A percentile compares a stretch with the other conserved stretches of the same genome.
These are phyloP conservation scores for Yamadazyma mexicana DNA, from an alignment of 1,139 yeast genomes.

Conservation along the genomic window DNA sequence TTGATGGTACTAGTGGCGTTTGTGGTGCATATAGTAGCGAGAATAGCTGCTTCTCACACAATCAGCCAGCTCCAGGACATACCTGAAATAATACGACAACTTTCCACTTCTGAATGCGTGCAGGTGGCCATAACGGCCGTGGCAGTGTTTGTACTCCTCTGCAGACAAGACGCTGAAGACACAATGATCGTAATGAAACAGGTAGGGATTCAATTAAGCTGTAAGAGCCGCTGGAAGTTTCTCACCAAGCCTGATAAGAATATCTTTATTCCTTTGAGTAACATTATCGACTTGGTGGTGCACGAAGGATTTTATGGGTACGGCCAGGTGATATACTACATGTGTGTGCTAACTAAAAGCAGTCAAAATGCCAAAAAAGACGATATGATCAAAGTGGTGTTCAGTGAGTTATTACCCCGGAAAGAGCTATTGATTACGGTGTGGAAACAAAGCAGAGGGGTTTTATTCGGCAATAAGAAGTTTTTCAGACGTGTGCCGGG, in stretches of 20 bases:
- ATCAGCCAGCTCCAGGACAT: not conserved
- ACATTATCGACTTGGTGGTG: constrained; percentile 58
- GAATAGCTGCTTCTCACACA: not conserved
- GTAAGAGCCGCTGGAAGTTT: constrained; percentile 30
- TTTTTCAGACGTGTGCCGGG: constrained; percentile 49
- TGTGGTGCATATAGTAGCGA: not conserved
- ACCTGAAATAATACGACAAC: not conserved
- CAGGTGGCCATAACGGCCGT: not conserved
- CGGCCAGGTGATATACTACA: constrained; percentile 59
- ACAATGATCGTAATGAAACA: constrained; percentile 36
- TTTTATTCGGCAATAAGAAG: constrained; percentile 38
- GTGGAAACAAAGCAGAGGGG: constrained; percentile 39
- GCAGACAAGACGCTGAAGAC: constrained; percentile 32
- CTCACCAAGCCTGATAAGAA: constrained; percentile 20
- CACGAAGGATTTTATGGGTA: constrained; percentile 69
- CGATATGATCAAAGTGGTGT: constrained; percentile 47
- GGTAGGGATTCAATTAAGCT: constrained; percentile 36
- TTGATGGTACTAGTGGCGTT: constrained; percentile 2
- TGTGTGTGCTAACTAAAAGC: constrained; percentile 54
- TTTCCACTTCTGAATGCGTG: not conserved
- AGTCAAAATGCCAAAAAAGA: constrained; percentile 21
- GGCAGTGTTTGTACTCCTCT: constrained; percentile 6
- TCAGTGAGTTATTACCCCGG: constrained; percentile 47
- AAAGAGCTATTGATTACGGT: constrained; percentile 42
- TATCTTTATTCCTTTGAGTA: constrained; percentile 51